Evolutionary conservation across 257 asterid species (phyloP), one percentile per base, ranked within the genome.

Genomic region (Petunia secreta): DNA sequence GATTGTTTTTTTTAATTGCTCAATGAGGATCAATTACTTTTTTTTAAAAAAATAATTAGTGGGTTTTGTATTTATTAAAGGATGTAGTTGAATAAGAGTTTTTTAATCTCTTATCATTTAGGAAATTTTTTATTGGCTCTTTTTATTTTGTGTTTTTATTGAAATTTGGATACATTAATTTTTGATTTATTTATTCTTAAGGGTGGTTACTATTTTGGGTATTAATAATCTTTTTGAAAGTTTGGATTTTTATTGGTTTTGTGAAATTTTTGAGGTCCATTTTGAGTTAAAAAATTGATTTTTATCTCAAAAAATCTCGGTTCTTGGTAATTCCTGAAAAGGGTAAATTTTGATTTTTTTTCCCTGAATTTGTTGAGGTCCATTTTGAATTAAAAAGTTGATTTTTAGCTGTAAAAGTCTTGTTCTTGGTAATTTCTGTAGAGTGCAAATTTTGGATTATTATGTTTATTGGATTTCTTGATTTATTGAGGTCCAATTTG

Each of bases 81-180:
- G 88, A 89, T 89, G 96, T 87, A 89, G 90, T 83, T 86, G 80
- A 83, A 54, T 71, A 46, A 75, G 71, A 50, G 46, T 62, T 62
- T n/a, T 63, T 64, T 44, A 25, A 48, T 38, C 4, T 64, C 13
- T 43, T 8, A 15, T 44, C 5, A 5, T 46, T 46, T 46, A 46
- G 53, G 53, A 46, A 65, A 25, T 25, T 25, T 25, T 25, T 83
- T 80, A 76, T 69, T 52, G 9, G 10, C 40, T 46, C 52, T 77
- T 66, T 2, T 55, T 37, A 48, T 62, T 73, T 83, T 67, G 53
- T 66, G 54, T 41, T 66, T 66, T 4, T 36, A 41, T 67, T 67
- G 62, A 34, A 6, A 73, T 1, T 73, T 73, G 62, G 13, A 73
- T 73, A 34, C 1, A 16, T 46, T 25, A 46, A 69, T 5, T 16